phyloP scores from a whole-genome alignment of 2,329 filamentous ascomycete genomes.

The Hymenoscyphus fraxineus region DNA sequence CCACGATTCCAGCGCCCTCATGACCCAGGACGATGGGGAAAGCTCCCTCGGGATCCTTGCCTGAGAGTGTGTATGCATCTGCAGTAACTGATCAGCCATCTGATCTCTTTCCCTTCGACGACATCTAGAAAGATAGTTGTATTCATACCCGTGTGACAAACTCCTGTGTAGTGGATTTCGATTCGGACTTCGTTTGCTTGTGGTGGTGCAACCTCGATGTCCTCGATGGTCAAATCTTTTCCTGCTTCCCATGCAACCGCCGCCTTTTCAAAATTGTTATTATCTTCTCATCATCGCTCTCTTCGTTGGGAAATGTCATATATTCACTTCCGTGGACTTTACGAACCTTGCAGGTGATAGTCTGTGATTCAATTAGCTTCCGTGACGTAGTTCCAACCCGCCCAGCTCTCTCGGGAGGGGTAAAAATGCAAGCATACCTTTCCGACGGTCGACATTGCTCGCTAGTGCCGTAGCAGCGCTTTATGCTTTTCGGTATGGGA shows the following conservation, averaged over 20 bases:
- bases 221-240: constrained; percentile 83
- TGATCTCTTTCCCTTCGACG: constrained; percentile 3
- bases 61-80: constrained; percentile 93
- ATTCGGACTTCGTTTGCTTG: constrained; percentile 94
- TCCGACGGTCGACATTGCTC: constrained; percentile 10
- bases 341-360: constrained; percentile 36
- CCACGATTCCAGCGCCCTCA: constrained; percentile 87
- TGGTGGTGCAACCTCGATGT: constrained; percentile 86
- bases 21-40: constrained; percentile 88
- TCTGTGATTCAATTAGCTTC: constrained; percentile 20
- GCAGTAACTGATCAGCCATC: constrained; percentile 17
- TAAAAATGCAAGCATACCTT: constrained; percentile 8
- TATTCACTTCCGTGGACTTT: neutral
- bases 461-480: neutral
- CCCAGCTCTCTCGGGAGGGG: neutral
- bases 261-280: constrained; percentile 49
- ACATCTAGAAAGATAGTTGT: constrained; percentile 22
- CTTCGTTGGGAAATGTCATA: neutral
- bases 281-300: constrained; percentile 8
- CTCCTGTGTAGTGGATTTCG: constrained; percentile 94
- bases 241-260: constrained; percentile 97
- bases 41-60: constrained; percentile 94
- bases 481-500: neutral
- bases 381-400: neutral
- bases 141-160: constrained; percentile 85